phyloP scores from a whole-genome alignment of 495 filamentous ascomycete species.

The Lophiotrema nucula region DNA sequence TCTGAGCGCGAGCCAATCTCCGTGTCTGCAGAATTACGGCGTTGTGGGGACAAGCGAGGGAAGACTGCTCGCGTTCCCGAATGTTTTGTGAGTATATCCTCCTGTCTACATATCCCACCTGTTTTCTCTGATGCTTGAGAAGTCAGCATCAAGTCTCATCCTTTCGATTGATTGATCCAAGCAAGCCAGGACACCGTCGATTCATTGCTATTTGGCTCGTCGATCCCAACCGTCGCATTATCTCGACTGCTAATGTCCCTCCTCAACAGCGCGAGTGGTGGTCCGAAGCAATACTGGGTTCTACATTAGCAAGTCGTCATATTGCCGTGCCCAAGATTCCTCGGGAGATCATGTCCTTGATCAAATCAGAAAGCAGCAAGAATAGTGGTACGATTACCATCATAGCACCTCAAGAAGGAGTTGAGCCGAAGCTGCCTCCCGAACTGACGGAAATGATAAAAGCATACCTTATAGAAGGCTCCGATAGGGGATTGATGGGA shows the following conservation, averaged over 20 bases:
- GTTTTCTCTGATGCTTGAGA: not conserved
- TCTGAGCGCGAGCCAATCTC: not conserved
- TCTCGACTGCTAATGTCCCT: constrained; percentile 33
- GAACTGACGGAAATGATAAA: constrained; percentile 26
- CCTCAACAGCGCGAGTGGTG: constrained; percentile 40
- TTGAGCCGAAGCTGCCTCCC: not conserved
- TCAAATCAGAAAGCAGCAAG: constrained; percentile 15
- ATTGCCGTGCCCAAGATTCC: constrained; percentile 18
- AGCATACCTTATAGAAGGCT: constrained; percentile 6
- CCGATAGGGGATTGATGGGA: constrained; percentile 36
- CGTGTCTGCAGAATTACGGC: constrained; percentile 22
- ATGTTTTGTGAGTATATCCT: constrained; percentile 28
- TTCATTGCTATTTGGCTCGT: constrained; percentile 39
- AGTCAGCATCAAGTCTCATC: constrained; percentile 35
- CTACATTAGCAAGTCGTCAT: not conserved
- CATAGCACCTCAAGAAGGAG: too few species aligned
- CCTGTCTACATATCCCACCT: not conserved
- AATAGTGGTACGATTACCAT: not conserved
- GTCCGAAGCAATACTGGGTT: constrained; percentile 12
- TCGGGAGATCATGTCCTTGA: constrained; percentile 10
- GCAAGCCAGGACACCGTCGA: constrained; percentile 35
- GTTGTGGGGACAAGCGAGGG: constrained; percentile 18
- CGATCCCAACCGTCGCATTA: constrained; percentile 33
- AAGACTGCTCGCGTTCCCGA: constrained; percentile 37
- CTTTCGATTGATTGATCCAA: constrained; percentile 33